Evolutionary conservation across 2,329 filamentous ascomycete species (phyloP).

Genomic region (Penicillium frequentans): DNA sequence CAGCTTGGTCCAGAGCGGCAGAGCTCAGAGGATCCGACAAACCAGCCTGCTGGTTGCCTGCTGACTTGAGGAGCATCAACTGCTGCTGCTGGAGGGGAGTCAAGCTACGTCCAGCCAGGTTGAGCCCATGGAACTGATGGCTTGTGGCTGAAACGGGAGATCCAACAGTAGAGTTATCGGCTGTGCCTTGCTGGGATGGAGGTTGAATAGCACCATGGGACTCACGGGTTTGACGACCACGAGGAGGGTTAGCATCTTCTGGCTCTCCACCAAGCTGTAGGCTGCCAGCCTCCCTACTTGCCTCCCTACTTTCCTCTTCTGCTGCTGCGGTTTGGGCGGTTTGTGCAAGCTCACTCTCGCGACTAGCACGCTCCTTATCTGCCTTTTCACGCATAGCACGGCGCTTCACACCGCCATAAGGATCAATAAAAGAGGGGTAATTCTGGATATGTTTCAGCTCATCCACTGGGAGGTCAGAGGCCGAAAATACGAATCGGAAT

Average conservation of each 20-base stretch:
- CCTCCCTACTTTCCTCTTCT: slow-evolving; percentile 75
- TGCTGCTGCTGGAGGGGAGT: slow-evolving; percentile 79
- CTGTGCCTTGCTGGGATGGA: slow-evolving; percentile 67
- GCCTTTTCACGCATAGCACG: slow-evolving; percentile 72
- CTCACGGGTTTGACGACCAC: slow-evolving; percentile 52
- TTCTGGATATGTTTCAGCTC: slow-evolving; percentile 54
- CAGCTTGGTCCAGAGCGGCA: slow-evolving; percentile 40
- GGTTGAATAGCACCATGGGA: slow-evolving; percentile 70
- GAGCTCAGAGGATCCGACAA: slow-evolving; percentile 46
- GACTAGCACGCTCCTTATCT: slow-evolving; percentile 58
- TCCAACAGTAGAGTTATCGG: slow-evolving; percentile 42
- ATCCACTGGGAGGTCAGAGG: slow-evolving; percentile 46
- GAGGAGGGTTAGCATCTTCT: slow-evolving; percentile 67
- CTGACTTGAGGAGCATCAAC: slow-evolving; percentile 63
- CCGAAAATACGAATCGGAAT: slow-evolving; percentile 57
- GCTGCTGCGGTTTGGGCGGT: slow-evolving; percentile 51
- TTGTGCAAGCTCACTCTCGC: slow-evolving; percentile 56
- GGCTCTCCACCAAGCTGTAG: slow-evolving; percentile 89
- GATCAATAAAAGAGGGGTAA: slow-evolving; percentile 79
- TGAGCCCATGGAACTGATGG: slow-evolving; percentile 54
- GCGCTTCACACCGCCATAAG: slow-evolving; percentile 77
- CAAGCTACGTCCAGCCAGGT: slow-evolving; percentile 69
- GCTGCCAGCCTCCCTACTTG: slow-evolving; percentile 78
- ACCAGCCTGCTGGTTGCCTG: slow-evolving; percentile 60
- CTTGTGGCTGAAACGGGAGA: slow-evolving; percentile 41